Evolutionary conservation across 2,329 filamentous ascomycete species (phyloP).

Genomic region (Colletotrichum filicis): DNA sequence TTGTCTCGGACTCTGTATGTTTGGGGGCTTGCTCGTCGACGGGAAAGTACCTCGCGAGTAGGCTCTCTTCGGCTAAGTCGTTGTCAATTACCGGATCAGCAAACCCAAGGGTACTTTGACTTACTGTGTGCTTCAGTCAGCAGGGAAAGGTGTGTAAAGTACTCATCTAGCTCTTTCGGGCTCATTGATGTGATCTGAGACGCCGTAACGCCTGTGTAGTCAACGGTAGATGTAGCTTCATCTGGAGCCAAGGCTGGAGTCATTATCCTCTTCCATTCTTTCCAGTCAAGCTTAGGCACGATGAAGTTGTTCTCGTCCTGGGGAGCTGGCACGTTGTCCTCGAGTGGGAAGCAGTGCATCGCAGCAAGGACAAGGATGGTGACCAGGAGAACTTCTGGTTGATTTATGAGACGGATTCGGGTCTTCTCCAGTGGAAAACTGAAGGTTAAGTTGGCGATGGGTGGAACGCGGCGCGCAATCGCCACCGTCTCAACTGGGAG

Average conservation of each 20-base stretch:
- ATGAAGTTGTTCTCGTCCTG: constrained; percentile 54
- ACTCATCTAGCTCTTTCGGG: constrained; percentile 70
- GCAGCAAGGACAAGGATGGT: constrained; percentile 78
- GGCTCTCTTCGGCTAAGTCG: constrained; percentile 19
- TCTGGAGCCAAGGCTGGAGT: constrained; percentile 38
- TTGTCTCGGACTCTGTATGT: constrained; percentile 34
- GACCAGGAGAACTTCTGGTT: constrained; percentile 81
- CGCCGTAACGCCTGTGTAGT: constrained; percentile 67
- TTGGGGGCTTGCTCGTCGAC: constrained; percentile 38
- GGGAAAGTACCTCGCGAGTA: constrained; percentile 48
- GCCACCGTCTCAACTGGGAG: constrained; percentile 43
- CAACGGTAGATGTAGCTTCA: constrained; percentile 38
- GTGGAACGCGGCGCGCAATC: constrained; percentile 66
- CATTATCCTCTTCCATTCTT: constrained; percentile 70
- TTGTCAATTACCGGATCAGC: constrained; percentile 5
- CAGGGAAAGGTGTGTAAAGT: constrained; percentile 60
- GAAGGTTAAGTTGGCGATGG: constrained; percentile 63
- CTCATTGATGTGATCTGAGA: constrained; percentile 72
- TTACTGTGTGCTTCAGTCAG: constrained; percentile 47
- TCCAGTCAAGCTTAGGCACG: constrained; percentile 75
- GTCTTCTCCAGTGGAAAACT: constrained; percentile 62
- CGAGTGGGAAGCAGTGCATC: constrained; percentile 84
- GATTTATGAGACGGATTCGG: constrained; percentile 61
- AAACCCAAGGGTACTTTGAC: constrained; percentile 42
- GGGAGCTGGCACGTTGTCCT: constrained; percentile 61